phyloP scores from a whole-genome alignment of 2,329 filamentous ascomycete species.

The Cercospora citrullina region DNA sequence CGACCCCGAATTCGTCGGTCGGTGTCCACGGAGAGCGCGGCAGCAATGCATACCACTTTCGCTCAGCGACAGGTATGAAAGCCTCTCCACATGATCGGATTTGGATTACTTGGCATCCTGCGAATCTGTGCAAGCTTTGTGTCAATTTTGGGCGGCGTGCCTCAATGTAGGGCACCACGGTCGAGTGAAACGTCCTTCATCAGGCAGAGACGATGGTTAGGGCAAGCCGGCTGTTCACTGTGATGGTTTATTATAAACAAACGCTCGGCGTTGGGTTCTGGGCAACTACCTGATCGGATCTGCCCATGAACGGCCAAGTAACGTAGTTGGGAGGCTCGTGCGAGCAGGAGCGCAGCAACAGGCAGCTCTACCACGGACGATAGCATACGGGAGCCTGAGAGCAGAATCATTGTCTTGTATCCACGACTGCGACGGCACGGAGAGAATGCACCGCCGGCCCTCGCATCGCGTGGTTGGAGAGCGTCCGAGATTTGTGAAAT shows the following conservation, averaged over 20 bases:
- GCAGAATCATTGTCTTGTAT: background rate
- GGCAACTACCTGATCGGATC: background rate
- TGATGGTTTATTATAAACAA: background rate
- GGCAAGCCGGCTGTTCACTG: background rate
- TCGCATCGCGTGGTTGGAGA: background rate
- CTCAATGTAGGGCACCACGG: slow-evolving; percentile 1
- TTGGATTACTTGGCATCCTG: background rate
- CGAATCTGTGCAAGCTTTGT: background rate
- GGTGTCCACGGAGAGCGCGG: slow-evolving; percentile 8
- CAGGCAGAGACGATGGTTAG: background rate
- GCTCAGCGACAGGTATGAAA: background rate
- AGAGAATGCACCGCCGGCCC: slow-evolving; percentile 1
- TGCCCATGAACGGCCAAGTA: background rate
- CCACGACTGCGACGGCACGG: background rate
- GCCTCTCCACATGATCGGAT: background rate
- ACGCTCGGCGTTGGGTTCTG: background rate
- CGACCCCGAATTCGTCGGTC: background rate
- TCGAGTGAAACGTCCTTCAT: background rate
- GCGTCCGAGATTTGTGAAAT: background rate
- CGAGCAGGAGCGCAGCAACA: slow-evolving; percentile 5
- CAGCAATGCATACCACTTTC: background rate
- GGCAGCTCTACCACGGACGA: background rate
- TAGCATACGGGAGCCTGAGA: background rate
- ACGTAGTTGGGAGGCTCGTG: background rate
- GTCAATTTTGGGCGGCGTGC: background rate